Evolutionary conservation across 352 stramenopile genomes (phyloP).

Genomic region (Pythium chondricola): DNA sequence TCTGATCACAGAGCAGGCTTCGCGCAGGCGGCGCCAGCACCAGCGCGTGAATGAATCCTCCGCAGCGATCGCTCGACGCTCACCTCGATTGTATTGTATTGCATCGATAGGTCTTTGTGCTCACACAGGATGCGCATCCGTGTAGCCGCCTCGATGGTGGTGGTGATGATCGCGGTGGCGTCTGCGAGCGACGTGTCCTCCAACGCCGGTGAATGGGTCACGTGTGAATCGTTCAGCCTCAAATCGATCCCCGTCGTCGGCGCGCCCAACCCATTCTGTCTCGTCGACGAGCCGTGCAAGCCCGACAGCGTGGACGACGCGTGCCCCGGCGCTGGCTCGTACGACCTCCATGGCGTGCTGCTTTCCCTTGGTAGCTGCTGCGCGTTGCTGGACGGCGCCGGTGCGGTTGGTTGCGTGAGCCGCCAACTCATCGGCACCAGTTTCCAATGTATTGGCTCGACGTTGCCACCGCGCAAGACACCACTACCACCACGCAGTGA

Average conservation of each 20-base stretch:
- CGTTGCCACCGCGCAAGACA: neutral
- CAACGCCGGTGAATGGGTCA: neutral
- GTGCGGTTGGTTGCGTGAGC: slow-evolving; percentile 10
- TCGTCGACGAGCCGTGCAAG: slow-evolving; percentile 6
- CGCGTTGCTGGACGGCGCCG: slow-evolving; percentile 3
- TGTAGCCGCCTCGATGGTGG: neutral
- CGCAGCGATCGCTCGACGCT: no score
- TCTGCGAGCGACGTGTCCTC: neutral
- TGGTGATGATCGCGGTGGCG: neutral
- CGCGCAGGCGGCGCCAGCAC: no score
- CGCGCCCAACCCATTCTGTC: slow-evolving; percentile 10
- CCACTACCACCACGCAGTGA: slow-evolving; percentile 4
- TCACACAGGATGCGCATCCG: neutral
- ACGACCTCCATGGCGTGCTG: slow-evolving; percentile 5
- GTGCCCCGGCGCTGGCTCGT: slow-evolving; percentile 5
- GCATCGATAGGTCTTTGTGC: neutral
- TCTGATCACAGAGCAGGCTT: neutral
- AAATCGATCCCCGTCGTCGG: slow-evolving; percentile 5
- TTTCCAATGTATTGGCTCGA: slow-evolving; percentile 9
- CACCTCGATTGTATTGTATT: neutral
- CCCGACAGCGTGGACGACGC: slow-evolving; percentile 3
- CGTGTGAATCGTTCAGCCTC: slow-evolving; percentile 10
- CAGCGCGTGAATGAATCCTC: no score
- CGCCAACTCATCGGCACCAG: neutral
- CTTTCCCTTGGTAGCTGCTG: slow-evolving; percentile 12